Conservation (phyloP, 129 eudicot species). For the Tanacetum coccineum region DNA sequence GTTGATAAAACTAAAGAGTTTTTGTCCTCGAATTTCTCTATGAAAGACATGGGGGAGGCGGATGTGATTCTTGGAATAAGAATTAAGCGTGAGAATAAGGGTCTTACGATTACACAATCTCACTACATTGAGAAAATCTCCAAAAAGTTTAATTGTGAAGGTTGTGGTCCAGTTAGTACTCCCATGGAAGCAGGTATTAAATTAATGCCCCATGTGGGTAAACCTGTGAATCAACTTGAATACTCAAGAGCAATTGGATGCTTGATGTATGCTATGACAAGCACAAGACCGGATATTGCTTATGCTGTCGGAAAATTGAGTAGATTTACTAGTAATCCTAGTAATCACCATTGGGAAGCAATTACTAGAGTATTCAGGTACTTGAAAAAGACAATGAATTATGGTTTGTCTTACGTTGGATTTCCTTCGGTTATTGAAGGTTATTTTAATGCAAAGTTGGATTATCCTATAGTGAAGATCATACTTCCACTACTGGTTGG, state of each 20-base stretch:
- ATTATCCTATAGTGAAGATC: not conserved
- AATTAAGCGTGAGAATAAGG: not conserved
- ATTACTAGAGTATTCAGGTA: not conserved
- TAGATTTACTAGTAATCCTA: not conserved
- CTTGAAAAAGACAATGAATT: not conserved
- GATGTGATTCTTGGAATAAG: not conserved
- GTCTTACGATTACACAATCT: not conserved
- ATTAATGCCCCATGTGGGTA: not conserved
- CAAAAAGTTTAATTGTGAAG: not conserved
- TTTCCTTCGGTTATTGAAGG: not conserved
- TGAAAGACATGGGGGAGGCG: not conserved
- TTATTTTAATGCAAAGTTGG: not conserved
- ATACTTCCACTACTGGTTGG: no score
- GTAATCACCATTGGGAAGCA: not conserved
- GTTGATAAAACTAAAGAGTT: not conserved
- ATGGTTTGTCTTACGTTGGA: not conserved
- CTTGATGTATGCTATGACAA: not conserved
- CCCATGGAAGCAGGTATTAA: not conserved
- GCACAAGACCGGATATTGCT: no score
- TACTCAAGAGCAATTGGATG: not conserved
- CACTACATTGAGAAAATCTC: not conserved
- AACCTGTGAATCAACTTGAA: not conserved
- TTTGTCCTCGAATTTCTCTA: not conserved
- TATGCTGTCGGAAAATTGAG: not conserved
- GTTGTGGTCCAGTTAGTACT: not conserved